Evolutionary conservation across 1,284 basidiomycete genomes (phyloP).

Genomic region (Ustilago cynodontis): DNA sequence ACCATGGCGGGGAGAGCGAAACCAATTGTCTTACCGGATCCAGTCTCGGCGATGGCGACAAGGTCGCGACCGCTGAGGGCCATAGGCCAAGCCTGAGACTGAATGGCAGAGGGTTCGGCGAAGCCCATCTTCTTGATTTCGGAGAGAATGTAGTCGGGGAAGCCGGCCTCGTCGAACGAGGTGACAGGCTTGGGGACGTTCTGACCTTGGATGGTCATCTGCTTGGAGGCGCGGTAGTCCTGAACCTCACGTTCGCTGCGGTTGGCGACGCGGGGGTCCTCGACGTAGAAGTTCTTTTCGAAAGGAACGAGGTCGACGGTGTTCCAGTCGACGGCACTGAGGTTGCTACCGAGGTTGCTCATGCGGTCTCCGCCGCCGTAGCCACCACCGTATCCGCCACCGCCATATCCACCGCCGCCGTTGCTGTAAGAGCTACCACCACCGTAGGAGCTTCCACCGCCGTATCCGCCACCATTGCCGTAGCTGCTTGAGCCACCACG

Average conservation of each 20-base stretch:
- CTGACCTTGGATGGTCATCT: slow-evolving; percentile 92
- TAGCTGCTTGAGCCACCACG: slow-evolving; percentile 38
- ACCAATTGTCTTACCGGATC: slow-evolving; percentile 82
- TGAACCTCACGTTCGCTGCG: slow-evolving; percentile 87
- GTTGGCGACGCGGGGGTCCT: slow-evolving; percentile 85
- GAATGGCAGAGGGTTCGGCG: slow-evolving; percentile 87
- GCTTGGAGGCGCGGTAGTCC: slow-evolving; percentile 84
- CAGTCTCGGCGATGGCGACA: slow-evolving; percentile 84
- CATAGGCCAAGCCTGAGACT: slow-evolving; percentile 99
- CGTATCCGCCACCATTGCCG: slow-evolving; percentile 31
- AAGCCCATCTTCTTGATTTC: slow-evolving; percentile 96
- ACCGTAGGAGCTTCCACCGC: slow-evolving; percentile 39
- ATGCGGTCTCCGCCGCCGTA: slow-evolving; percentile 77
- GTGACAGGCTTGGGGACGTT: slow-evolving; percentile 89
- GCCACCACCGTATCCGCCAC: slow-evolving; percentile 46
- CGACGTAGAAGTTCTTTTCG: slow-evolving; percentile 93
- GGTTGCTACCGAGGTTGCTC: slow-evolving; percentile 83
- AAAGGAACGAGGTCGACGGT: slow-evolving; percentile 77
- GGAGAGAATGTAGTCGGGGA: slow-evolving; percentile 93
- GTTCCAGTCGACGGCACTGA: slow-evolving; percentile 88
- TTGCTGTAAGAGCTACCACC: slow-evolving; percentile 71
- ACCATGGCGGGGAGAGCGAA: slow-evolving; percentile 99
- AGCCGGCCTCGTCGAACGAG: slow-evolving; percentile 92
- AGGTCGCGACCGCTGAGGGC: slow-evolving; percentile 92
- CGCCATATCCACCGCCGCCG: slow-evolving; percentile 59